These are phyloP conservation scores for Syzygium aqueum DNA, from an alignment of 345 rosid species.

Conservation along the genomic window DNA sequence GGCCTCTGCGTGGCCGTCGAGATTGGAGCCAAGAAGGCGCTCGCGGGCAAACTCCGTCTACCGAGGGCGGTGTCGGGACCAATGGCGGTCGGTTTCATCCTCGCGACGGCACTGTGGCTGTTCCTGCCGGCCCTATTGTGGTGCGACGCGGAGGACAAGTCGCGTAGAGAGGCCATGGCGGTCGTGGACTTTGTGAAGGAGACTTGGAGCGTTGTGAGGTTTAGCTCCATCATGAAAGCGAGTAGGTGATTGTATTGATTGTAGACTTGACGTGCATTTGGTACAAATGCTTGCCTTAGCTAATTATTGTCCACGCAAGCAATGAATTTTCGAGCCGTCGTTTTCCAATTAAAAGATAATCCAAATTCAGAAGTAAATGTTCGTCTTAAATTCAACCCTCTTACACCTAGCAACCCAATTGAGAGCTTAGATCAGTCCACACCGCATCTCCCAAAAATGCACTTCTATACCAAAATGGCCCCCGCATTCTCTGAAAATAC, in stretches of 20 bases:
- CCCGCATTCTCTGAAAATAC: neutral
- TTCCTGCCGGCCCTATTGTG: conserved; percentile 17
- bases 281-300: neutral
- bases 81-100: conserved; percentile 13
- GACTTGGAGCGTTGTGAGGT: neutral
- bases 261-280: neutral
- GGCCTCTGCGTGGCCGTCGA: conserved; percentile 20
- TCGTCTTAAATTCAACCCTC: neutral
- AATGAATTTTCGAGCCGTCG: neutral
- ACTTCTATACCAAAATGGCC: neutral
- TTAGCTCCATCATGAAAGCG: neutral
- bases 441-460: neutral
- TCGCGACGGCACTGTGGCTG: conserved; percentile 11
- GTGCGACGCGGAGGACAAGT: conserved; percentile 5
- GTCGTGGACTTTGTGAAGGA: neutral
- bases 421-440: neutral
- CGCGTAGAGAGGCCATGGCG: conserved; percentile 14
- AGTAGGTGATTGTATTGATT: neutral
- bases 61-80: conserved; percentile 1
- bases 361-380: neutral
- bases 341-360: neutral
- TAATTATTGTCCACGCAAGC: no score
- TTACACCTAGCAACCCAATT: neutral
- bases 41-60: neutral
- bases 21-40: conserved; percentile 11